Conservation (phyloP, 345 rosid genomes). For the Isatis tinctoria region DNA sequence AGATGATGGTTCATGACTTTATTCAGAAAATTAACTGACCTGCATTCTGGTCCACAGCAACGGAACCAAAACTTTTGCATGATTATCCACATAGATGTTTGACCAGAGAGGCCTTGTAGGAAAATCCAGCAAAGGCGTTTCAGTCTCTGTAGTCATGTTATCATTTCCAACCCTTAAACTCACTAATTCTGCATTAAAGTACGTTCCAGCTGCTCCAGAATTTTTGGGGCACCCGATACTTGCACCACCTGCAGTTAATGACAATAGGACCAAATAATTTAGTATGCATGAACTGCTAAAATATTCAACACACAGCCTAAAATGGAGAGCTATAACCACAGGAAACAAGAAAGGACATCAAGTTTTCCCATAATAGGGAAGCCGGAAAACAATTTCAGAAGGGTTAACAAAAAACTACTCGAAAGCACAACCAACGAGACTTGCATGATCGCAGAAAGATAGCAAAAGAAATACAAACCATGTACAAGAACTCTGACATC, state of each 20-base stretch:
- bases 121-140: slow-evolving; percentile 92
- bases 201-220: slow-evolving; percentile 99
- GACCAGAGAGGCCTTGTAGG: slow-evolving; percentile 82
- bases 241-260: slow-evolving; percentile 59
- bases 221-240: slow-evolving; percentile 80
- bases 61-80: slow-evolving; percentile 92
- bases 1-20: background rate
- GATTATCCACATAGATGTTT: slow-evolving; percentile 85
- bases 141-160: slow-evolving; percentile 79
- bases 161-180: slow-evolving; percentile 91
- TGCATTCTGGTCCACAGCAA: slow-evolving; percentile 97
- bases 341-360: background rate
- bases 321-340: background rate
- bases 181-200: slow-evolving; percentile 72
- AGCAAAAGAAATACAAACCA: slow-evolving; percentile 61
- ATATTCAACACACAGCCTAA: slow-evolving; percentile 1
- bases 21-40: slow-evolving; percentile 41
- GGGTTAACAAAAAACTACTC: background rate
- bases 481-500: slow-evolving; percentile 74
- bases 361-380: background rate
- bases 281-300: background rate
- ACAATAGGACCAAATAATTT: background rate
- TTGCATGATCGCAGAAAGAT: slow-evolving; percentile 28
- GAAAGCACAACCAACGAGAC: slow-evolving; percentile 3
- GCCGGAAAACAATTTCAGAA: background rate